phyloP scores from a whole-genome alignment of 1,139 yeast species.

The Wickerhamiella pararugosa region DNA sequence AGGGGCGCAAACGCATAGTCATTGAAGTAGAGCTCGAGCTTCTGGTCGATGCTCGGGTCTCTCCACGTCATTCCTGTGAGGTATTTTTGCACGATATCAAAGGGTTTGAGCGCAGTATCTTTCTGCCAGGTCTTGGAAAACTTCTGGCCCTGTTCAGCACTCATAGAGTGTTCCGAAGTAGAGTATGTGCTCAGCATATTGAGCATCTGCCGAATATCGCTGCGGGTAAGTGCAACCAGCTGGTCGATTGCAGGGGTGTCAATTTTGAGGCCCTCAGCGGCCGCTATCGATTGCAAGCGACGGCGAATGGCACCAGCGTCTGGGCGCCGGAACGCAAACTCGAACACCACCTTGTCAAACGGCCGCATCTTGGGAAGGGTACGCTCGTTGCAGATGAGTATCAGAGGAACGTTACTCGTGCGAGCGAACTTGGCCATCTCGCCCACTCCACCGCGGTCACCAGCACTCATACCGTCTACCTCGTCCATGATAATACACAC shows the following conservation, averaged over 20 bases:
- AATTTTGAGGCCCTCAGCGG: slow-evolving; percentile 63
- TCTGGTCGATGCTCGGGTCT: slow-evolving; percentile 50
- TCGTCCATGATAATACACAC: slow-evolving; percentile 93
- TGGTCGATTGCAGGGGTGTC: slow-evolving; percentile 75
- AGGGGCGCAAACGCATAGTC: slow-evolving; percentile 91
- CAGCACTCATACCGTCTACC: slow-evolving; percentile 98
- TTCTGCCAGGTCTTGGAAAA: slow-evolving; percentile 71
- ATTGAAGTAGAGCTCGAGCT: slow-evolving; percentile 79
- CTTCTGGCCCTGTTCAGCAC: slow-evolving; percentile 33
- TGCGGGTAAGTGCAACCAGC: slow-evolving; percentile 68
- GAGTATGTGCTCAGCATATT: slow-evolving; percentile 69
- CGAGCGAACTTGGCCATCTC: slow-evolving; percentile 80
- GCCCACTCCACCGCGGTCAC: slow-evolving; percentile 98
- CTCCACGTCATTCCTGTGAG: slow-evolving; percentile 49
- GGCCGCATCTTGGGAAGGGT: slow-evolving; percentile 92
- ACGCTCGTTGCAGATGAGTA: slow-evolving; percentile 86
- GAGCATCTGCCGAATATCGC: slow-evolving; percentile 90
- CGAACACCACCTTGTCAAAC: slow-evolving; percentile 73
- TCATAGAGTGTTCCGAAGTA: slow-evolving; percentile 52
- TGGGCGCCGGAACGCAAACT: slow-evolving; percentile 79
- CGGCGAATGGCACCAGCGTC: slow-evolving; percentile 67
- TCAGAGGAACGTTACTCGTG: slow-evolving; percentile 76
- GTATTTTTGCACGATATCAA: slow-evolving; percentile 69
- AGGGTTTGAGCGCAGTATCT: slow-evolving; percentile 68
- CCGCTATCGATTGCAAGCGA: slow-evolving; percentile 81